phyloP scores from a whole-genome alignment of 306 rosid genomes.

The Vicia villosa region DNA sequence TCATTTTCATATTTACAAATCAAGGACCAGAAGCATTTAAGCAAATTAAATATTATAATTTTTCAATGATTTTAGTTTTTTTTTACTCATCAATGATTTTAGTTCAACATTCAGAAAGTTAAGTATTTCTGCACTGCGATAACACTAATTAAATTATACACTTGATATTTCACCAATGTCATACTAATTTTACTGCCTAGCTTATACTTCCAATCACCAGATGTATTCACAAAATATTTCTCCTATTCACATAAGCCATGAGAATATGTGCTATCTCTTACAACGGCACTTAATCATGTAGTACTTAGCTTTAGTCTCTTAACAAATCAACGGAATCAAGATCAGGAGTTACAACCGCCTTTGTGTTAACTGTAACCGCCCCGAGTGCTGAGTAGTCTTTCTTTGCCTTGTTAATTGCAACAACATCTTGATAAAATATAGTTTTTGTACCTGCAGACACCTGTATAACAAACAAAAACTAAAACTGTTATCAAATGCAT shows the following conservation, averaged over 20 bases:
- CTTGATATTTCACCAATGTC: conserved; percentile 7
- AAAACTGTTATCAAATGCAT: neutral
- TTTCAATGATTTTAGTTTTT: neutral
- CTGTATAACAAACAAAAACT: conserved; percentile 46
- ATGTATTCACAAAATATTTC: conserved; percentile 31
- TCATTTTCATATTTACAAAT: conserved; percentile 1
- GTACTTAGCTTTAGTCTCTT: conserved; percentile 33
- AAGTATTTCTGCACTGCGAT: neutral
- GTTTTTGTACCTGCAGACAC: conserved; percentile 75
- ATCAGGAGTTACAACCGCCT: conserved; percentile 58
- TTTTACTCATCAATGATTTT: neutral
- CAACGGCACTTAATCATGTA: neutral
- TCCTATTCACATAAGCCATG: conserved; percentile 31
- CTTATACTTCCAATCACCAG: conserved; percentile 25
- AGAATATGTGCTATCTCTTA: neutral
- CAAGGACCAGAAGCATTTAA: conserved; percentile 2
- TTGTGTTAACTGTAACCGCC: conserved; percentile 48
- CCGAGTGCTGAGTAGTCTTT: conserved; percentile 62
- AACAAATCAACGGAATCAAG: conserved; percentile 45
- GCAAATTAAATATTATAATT: conserved; percentile 9
- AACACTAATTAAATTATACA: neutral
- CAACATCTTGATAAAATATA: conserved; percentile 52
- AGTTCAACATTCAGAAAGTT: conserved; percentile 10
- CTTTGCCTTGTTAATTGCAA: conserved; percentile 57
- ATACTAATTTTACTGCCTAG: conserved; percentile 1